These are phyloP conservation scores for Bocquillonia castaneifolia DNA, from an alignment of 441 rosid genomes.

Conservation along the genomic window DNA sequence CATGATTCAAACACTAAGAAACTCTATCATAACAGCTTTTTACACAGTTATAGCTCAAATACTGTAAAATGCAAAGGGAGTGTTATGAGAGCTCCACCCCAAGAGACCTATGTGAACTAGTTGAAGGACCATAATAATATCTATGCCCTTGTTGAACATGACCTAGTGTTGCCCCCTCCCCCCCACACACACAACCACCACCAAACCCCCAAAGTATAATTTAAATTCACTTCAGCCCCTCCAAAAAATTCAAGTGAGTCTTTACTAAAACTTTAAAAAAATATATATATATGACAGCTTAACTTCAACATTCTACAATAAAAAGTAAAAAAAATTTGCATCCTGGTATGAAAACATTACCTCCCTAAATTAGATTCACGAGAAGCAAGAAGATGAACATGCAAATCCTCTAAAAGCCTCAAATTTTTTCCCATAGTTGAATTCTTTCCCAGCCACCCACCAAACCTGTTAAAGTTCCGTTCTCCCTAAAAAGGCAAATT, in stretches of 20 bases:
- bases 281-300: too few relatives aligned
- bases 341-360: slow-evolving; percentile 34
- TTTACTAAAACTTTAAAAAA: too few relatives aligned
- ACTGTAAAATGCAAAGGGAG: neutral
- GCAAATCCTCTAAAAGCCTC: slow-evolving; percentile 91
- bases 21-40: too few relatives aligned
- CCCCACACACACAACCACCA: too few relatives aligned
- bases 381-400: slow-evolving; percentile 92
- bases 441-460: slow-evolving; percentile 98
- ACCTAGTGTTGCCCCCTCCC: too few relatives aligned
- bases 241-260: too few relatives aligned
- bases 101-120: too few relatives aligned
- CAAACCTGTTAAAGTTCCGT: slow-evolving; percentile 85
- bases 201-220: too few relatives aligned
- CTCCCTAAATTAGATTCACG: slow-evolving; percentile 76
- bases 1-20: neutral
- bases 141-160: neutral
- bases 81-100: too few relatives aligned
- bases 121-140: neutral
- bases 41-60: too few relatives aligned
- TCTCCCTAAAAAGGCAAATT: slow-evolving; percentile 61
- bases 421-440: slow-evolving; percentile 79
- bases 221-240: too few relatives aligned
- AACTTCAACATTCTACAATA: too few relatives aligned
- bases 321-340: neutral